Evolutionary conservation across 2,329 filamentous ascomycete species (phyloP), one percentile per base, ranked within the genome.

Genomic region (Coniochaeta sp.): DNA sequence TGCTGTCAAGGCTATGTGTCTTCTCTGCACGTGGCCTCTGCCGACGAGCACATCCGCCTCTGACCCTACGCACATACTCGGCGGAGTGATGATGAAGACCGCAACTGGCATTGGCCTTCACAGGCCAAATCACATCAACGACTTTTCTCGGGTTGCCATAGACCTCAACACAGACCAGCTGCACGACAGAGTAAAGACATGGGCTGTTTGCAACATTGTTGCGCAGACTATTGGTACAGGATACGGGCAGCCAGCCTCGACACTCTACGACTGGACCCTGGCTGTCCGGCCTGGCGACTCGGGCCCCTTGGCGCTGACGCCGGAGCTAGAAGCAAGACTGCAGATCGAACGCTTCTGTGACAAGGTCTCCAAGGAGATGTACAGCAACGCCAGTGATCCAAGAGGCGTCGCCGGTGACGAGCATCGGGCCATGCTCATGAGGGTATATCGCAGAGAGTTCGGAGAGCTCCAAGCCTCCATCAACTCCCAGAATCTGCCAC

Each of bases 201-300:
- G 88, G 88, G 88, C 88, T 1, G 86, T 89, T 4, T 90, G 87
- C 71, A 94, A 94, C 63, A 87, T 92, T 57, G 88, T 91, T 30
- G 85, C 87, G 20, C 88, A 92, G 61, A 85, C 83, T 52, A 82
- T 91, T 40, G 87, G 87, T n/a, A 92, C 89, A 4, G 88, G 88
- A 18, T 89, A 91, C 60, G 88, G 88, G 6, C 88, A 91, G 63
- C 88, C 89, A 7, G 87, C 88, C 5, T 88, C 87, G 45, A 89
- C 83, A 49, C 75, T 86, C 47, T 91, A 87, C 67, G 88, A 87
- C 67, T 91, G 81, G 79, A 91, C 83, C 2, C 72, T 87, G 54
- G 83, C 78, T 45, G 73, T 80, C 59, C 73, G 81, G 48, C 76
- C 80, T 1, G 80, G 80, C 47, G 79, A 83, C 55, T 77, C 79